These are phyloP conservation scores for Fraxinus americana DNA, from an alignment of 257 asterid species.

Conservation along the genomic window DNA sequence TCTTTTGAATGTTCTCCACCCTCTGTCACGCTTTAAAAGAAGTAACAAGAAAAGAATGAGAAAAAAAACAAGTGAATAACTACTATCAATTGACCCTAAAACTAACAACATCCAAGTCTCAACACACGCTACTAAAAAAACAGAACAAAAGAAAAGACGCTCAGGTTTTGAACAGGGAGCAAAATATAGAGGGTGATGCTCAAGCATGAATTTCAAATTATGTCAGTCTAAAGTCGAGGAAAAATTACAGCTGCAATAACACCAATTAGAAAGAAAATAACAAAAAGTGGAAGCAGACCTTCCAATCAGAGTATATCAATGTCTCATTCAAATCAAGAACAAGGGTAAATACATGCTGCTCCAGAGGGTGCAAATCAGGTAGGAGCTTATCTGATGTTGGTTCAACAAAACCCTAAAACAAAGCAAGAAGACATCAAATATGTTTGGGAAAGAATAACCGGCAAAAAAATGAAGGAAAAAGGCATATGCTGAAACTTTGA, in stretches of 20 bases:
- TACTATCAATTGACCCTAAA: background rate
- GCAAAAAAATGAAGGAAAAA: background rate
- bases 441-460: background rate
- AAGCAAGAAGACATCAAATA: conserved; percentile 10
- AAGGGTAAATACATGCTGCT: conserved; percentile 80
- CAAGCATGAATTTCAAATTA: background rate
- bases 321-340: conserved; percentile 93
- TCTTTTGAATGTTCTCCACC: conserved; percentile 94
- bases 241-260: background rate
- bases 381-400: conserved; percentile 90
- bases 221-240: background rate
- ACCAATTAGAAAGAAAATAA: background rate
- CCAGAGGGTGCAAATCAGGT: conserved; percentile 84
- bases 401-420: conserved; percentile 70
- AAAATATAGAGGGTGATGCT: background rate
- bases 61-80: conserved; percentile 7
- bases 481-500: background rate
- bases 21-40: conserved; percentile 76
- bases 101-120: background rate
- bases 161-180: conserved; percentile 4
- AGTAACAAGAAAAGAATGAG: background rate
- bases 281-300: conserved; percentile 41
- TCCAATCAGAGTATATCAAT: conserved; percentile 83
- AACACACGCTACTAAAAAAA: background rate
- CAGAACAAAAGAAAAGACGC: background rate